phyloP scores from a whole-genome alignment of 2,329 filamentous ascomycete genomes.

The Fusarium hainanense region DNA sequence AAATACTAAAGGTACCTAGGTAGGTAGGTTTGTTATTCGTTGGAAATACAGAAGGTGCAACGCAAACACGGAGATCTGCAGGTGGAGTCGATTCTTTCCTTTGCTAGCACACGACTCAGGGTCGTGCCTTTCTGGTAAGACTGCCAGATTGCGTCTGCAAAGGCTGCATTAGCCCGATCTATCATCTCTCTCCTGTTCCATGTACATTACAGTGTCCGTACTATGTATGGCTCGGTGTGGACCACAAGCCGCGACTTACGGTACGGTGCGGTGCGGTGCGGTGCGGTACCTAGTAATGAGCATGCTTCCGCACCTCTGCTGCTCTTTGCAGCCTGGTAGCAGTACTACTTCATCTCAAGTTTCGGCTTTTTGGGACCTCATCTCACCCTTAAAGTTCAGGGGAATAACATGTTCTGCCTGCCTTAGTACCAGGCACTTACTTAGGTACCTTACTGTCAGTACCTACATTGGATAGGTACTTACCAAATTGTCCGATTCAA shows the following conservation, averaged over 20 bases:
- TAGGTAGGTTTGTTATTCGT: background rate
- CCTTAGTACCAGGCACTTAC: background rate
- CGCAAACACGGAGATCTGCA: background rate
- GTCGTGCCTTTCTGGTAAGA: constrained; percentile 25
- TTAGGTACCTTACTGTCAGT: background rate
- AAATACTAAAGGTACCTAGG: background rate
- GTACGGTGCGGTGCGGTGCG: background rate
- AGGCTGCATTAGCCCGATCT: constrained; percentile 12
- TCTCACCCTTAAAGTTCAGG: background rate
- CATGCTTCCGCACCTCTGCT: background rate
- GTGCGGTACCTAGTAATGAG: background rate
- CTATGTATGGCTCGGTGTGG: background rate
- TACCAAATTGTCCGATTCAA: background rate
- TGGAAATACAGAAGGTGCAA: background rate
- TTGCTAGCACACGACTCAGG: constrained; percentile 42
- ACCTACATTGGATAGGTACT: background rate
- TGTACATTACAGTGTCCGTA: background rate
- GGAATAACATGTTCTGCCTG: background rate
- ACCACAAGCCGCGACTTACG: background rate
- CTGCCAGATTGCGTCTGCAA: constrained; percentile 31
- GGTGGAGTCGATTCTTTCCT: constrained; percentile 13
- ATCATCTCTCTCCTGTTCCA: constrained; percentile 21
- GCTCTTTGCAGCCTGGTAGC: background rate
- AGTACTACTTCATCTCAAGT: background rate
- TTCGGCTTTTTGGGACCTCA: background rate